phyloP scores from a whole-genome alignment of 139 green algal species.

The Haematococcus sp. region DNA sequence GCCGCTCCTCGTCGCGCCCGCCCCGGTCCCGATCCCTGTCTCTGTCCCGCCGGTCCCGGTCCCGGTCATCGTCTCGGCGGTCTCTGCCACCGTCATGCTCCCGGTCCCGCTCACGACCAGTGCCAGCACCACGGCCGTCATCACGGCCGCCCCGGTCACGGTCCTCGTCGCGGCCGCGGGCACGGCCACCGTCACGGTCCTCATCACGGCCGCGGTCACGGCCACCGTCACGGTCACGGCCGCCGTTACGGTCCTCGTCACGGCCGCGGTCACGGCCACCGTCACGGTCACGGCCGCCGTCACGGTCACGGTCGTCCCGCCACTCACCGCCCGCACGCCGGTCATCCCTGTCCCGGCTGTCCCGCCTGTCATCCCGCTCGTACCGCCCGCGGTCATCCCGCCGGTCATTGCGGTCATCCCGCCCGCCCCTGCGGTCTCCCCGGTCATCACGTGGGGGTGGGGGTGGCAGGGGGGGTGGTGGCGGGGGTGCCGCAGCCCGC shows the following conservation, averaged over 20 bases:
- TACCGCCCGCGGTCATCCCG: background rate
- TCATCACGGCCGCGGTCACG: too few species aligned
- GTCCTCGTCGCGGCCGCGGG: too few species aligned
- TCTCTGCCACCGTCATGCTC: background rate
- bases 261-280: background rate
- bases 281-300: background rate
- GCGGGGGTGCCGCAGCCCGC: background rate
- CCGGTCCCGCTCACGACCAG: background rate
- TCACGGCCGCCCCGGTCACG: background rate
- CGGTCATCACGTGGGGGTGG: background rate
- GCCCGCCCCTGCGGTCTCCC: background rate
- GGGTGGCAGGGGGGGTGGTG: background rate
- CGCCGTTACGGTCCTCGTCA: background rate
- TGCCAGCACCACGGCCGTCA: background rate
- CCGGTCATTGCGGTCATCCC: background rate
- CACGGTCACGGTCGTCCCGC: background rate
- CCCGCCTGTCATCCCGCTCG: slow-evolving; percentile 11
- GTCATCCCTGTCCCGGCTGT: background rate
- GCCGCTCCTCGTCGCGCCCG: background rate
- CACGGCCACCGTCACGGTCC: too few species aligned
- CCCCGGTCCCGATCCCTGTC: background rate
- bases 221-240: background rate
- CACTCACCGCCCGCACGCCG: background rate
- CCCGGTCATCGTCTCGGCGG: too few species aligned
- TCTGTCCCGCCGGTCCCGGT: too few species aligned